Percentiles rank a stretch among this genome's conserved stretches.
These are phyloP conservation scores for Trichopus zeylanicus DNA, from an alignment of 116 monocot species.

Conservation along the genomic window DNA sequence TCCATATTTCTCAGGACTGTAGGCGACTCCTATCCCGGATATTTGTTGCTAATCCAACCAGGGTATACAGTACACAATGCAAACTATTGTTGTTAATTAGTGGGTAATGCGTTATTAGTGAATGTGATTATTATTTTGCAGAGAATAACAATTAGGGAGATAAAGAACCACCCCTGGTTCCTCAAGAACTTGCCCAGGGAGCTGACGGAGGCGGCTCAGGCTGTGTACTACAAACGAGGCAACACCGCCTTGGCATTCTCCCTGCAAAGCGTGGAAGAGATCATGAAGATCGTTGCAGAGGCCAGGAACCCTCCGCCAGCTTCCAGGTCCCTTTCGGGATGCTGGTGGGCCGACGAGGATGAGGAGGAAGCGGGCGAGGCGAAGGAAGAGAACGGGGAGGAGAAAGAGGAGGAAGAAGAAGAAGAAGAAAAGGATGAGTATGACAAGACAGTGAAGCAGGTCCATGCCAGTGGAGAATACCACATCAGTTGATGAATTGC, in stretches of 20 bases:
- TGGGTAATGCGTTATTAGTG: background rate
- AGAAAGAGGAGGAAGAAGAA: conserved; percentile 23
- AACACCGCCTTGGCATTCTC: conserved; percentile 41
- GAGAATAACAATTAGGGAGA: conserved; percentile 75
- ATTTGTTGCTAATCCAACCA: conserved; percentile 58
- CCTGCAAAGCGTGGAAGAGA: conserved; percentile 48
- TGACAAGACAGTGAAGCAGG: conserved; percentile 59
- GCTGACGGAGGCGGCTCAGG: conserved; percentile 51
- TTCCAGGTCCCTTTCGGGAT: conserved; percentile 27
- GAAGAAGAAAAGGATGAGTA: conserved; percentile 54
- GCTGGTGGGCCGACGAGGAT: conserved; percentile 46
- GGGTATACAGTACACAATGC: conserved; percentile 24
- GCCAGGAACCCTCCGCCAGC: conserved; percentile 38
- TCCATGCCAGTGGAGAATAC: conserved; percentile 72
- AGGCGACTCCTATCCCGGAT: conserved; percentile 65
- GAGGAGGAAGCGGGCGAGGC: conserved; percentile 42
- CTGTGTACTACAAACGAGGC: conserved; percentile 59
- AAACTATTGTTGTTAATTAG: background rate
- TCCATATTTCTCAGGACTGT: conserved; percentile 72
- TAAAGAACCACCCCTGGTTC: conserved; percentile 82
- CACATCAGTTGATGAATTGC: conserved; percentile 15
- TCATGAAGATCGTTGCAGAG: conserved; percentile 72
- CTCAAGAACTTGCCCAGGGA: conserved; percentile 85
- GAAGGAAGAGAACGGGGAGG: conserved; percentile 6
- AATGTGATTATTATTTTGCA: conserved; percentile 7